These are phyloP conservation scores for Tephrocybe rancida DNA, from an alignment of 768 basidiomycete species.

Conservation along the genomic window DNA sequence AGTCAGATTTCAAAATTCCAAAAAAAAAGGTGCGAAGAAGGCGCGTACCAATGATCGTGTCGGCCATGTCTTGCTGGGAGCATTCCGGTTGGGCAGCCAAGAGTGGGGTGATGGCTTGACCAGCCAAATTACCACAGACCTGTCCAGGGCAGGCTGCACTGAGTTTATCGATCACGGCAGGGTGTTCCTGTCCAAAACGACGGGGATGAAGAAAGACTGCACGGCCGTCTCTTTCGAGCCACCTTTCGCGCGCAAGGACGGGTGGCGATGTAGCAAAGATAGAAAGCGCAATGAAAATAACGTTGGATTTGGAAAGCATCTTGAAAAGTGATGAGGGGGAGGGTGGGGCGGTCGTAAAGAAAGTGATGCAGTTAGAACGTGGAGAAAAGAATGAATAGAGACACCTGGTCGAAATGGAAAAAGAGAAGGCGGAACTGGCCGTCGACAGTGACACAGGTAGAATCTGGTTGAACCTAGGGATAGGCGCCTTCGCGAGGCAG, in stretches of 20 bases:
- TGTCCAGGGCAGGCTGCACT: slow-evolving; percentile 46
- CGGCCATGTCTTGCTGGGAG: slow-evolving; percentile 60
- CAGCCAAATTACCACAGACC: slow-evolving; percentile 52
- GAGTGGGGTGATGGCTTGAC: slow-evolving; percentile 51
- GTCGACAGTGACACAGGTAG: slow-evolving; percentile 43
- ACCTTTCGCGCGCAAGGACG: slow-evolving; percentile 41
- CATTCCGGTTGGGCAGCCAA: slow-evolving; percentile 55
- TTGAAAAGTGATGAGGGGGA: slow-evolving; percentile 11
- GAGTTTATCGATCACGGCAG: slow-evolving; percentile 47
- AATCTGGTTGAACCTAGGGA: slow-evolving; percentile 19
- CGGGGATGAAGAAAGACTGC: slow-evolving; percentile 52
- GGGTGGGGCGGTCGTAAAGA: slow-evolving; percentile 10
- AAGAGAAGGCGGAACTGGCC: slow-evolving; percentile 34
- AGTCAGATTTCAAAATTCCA: neutral
- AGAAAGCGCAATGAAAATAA: slow-evolving; percentile 26
- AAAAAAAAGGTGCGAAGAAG: too few relatives aligned
- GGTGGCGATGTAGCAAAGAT: slow-evolving; percentile 30
- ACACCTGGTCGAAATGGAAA: slow-evolving; percentile 49
- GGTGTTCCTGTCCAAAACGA: slow-evolving; percentile 55
- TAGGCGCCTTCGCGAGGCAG: neutral
- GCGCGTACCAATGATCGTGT: slow-evolving; percentile 53
- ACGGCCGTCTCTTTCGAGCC: slow-evolving; percentile 49
- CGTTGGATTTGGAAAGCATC: slow-evolving; percentile 32
- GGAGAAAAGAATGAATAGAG: slow-evolving; percentile 21
- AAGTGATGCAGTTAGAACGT: slow-evolving; percentile 18